Percentiles rank a stretch among this genome's conserved stretches.
Evolutionary conservation across 768 basidiomycete species (phyloP).

Genomic region (Coprinopsis strossmayeri): DNA sequence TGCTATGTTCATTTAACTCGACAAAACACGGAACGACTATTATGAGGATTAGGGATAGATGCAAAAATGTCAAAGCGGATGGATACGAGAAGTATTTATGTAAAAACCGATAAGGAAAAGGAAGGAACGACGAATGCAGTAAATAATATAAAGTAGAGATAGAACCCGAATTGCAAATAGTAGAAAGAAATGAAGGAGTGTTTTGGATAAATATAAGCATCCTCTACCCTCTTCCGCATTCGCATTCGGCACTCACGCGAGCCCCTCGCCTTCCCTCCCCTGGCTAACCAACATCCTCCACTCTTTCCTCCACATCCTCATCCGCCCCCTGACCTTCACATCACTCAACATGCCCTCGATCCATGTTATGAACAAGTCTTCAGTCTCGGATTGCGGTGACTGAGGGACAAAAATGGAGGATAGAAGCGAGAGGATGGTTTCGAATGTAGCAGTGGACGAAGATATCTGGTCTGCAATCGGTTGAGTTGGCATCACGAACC

Average conservation of each 20-base stretch:
- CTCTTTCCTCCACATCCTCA: slow-evolving; percentile 71
- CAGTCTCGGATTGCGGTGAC: too few relatives aligned
- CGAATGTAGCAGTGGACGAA: slow-evolving; percentile 74
- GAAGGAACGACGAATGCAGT: neutral
- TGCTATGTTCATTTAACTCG: too few relatives aligned
- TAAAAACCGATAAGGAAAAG: neutral
- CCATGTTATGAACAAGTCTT: slow-evolving; percentile 79
- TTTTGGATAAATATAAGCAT: neutral
- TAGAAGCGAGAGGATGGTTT: slow-evolving; percentile 84
- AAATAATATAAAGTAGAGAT: too few relatives aligned
- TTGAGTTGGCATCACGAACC: slow-evolving; percentile 1
- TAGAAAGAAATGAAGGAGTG: too few relatives aligned
- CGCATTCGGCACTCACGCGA: slow-evolving; percentile 34
- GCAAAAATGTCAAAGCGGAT: neutral
- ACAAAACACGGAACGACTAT: neutral
- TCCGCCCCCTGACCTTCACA: slow-evolving; percentile 63
- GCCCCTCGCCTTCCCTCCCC: slow-evolving; percentile 54
- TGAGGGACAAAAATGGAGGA: slow-evolving; percentile 94
- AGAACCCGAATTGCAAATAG: too few relatives aligned
- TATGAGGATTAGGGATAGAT: neutral
- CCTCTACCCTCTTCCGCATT: neutral
- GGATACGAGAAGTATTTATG: neutral
- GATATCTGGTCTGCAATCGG: slow-evolving; percentile 69
- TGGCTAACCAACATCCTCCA: slow-evolving; percentile 68
- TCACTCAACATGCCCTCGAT: slow-evolving; percentile 53